Evolutionary conservation across 495 filamentous ascomycete species (phyloP).

Genomic region (Xylaria castorea): DNA sequence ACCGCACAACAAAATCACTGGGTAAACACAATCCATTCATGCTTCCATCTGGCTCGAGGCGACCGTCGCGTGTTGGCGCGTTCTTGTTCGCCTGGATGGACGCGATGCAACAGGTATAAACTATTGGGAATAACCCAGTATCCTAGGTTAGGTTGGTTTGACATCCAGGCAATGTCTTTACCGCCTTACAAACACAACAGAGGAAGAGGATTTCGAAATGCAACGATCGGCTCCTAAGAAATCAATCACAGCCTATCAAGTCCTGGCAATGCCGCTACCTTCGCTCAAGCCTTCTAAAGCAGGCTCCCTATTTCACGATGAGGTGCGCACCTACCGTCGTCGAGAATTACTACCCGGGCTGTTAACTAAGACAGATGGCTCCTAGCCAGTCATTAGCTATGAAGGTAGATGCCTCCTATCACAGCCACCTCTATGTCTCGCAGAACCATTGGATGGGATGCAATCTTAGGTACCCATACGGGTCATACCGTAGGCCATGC

Average conservation of each 20-base stretch:
- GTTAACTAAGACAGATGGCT: background rate
- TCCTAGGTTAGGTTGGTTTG: background rate
- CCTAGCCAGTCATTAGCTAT: conserved; percentile 9
- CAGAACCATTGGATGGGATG: conserved; percentile 16
- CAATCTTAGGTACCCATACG: background rate
- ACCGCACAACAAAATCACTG: background rate
- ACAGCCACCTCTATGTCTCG: conserved; percentile 10
- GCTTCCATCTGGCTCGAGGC: background rate
- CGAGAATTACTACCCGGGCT: background rate
- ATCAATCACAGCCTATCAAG: background rate
- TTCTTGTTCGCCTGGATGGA: conserved; percentile 10
- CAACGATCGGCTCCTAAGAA: background rate
- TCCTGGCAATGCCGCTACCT: background rate
- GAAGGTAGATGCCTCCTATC: background rate
- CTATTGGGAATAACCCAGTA: background rate
- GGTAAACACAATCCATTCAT: background rate
- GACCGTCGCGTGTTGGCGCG: conserved; percentile 17
- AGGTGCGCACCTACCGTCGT: conserved; percentile 1
- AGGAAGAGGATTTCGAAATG: conserved; percentile 1
- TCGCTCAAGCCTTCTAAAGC: background rate
- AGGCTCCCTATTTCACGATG: background rate
- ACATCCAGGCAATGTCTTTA: background rate
- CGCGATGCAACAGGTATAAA: conserved; percentile 6
- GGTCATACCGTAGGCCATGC: background rate
- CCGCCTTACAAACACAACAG: background rate